These are phyloP conservation scores for Quercus parvula DNA, from an alignment of 306 rosid genomes.

Conservation along the genomic window DNA sequence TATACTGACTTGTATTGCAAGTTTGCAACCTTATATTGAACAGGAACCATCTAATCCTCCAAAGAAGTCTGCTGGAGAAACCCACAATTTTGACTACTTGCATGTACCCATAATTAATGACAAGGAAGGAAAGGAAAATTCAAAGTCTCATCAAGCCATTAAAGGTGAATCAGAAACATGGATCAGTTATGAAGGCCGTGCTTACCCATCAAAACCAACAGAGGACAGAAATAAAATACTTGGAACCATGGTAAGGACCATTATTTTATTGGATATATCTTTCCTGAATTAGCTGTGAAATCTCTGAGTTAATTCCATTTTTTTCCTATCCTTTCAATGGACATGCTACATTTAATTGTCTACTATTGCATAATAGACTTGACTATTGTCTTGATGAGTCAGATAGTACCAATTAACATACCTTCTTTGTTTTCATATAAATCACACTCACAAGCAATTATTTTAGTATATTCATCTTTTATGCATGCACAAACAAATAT, in stretches of 20 bases:
- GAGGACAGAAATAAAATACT: slow-evolving; percentile 9
- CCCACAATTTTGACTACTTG: background rate
- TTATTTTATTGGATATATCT: background rate
- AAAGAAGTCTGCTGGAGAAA: slow-evolving; percentile 8
- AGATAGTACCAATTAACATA: background rate
- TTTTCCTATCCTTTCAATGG: background rate
- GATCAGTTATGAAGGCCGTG: background rate
- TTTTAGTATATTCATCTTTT: no score
- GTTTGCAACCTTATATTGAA: background rate
- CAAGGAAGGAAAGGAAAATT: slow-evolving; percentile 5
- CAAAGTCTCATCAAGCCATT: background rate
- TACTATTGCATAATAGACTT: background rate
- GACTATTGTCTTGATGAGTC: background rate
- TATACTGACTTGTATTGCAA: background rate
- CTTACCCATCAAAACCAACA: background rate
- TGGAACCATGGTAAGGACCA: background rate
- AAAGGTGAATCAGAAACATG: slow-evolving; percentile 1
- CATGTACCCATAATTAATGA: background rate
- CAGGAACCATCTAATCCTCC: slow-evolving; percentile 23
- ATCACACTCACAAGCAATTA: background rate
- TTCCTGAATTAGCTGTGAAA: background rate
- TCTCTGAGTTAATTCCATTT: background rate
- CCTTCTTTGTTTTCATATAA: no score
- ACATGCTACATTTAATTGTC: background rate
- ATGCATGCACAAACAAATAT: no score